Evolutionary conservation across 257 asterid species (phyloP).

Genomic region (Marsdenia floribunda): DNA sequence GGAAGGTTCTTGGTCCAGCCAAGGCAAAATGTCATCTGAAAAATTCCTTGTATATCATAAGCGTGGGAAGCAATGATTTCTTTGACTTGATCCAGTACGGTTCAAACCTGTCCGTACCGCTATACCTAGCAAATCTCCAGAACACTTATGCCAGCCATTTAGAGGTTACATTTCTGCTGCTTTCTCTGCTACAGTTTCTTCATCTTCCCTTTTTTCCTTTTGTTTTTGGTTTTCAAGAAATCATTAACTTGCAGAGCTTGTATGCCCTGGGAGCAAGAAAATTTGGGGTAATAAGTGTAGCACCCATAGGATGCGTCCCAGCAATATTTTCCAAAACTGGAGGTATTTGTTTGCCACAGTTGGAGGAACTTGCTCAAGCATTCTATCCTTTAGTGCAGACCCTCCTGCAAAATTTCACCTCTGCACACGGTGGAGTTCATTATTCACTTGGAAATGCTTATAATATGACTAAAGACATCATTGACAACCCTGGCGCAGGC

Average conservation of each 20-base stretch:
- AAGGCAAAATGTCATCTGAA: conserved; percentile 30
- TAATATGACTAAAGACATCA: conserved; percentile 37
- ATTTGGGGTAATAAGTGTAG: conserved; percentile 44
- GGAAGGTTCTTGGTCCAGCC: conserved; percentile 29
- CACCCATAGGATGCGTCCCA: conserved; percentile 51
- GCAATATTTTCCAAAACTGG: conserved; percentile 20
- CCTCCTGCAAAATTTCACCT: conserved; percentile 30
- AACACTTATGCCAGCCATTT: conserved; percentile 27
- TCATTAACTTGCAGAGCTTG: conserved; percentile 25
- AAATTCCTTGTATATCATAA: conserved; percentile 43
- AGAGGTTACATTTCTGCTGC: conserved; percentile 19
- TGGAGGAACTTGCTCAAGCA: conserved; percentile 33
- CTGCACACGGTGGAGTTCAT: conserved; percentile 34
- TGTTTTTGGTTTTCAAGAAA: neutral
- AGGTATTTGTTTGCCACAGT: conserved; percentile 26
- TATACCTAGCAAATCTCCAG: conserved; percentile 23
- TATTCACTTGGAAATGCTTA: conserved; percentile 48
- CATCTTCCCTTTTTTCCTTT: neutral
- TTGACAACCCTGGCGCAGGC: conserved; percentile 21
- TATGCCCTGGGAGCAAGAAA: conserved; percentile 58
- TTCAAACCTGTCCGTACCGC: conserved; percentile 14
- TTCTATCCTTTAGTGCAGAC: conserved; percentile 31
- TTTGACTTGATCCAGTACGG: conserved; percentile 25
- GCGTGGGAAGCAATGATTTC: conserved; percentile 61
- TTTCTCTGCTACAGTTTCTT: neutral